Base-by-base conservation (phyloP, 306 rosid genomes). In the Cicer bijugum region DNA sequence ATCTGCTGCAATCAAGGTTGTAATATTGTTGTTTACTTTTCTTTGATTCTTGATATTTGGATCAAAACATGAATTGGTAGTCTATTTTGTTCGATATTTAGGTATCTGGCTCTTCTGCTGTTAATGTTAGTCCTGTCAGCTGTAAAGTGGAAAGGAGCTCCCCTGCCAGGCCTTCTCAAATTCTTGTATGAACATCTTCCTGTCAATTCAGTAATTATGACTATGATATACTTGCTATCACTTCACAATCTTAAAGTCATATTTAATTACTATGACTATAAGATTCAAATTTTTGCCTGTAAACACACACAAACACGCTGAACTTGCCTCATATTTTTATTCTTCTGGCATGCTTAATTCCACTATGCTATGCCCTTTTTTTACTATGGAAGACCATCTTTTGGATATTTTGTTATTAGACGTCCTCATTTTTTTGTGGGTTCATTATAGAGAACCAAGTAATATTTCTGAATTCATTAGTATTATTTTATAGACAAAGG, bases 141-240 rank as follows among this genome's bases (percentile, higher is more conserved):
- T 83, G 92, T 78, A 92, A 90, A 88, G 85, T 87, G 75, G 92
- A 85, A 74, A 88, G 90, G 77, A 85, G 87, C 81, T 92, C 98
- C 65, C 94, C 94, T 74, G 90, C 77, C 72, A 85, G 88, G 82
- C 88, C 96, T 11, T 77, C 91, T 75, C 85, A 91, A 23, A 84
- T 89, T 82, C 80, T 86, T 20, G 97, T 89, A 88, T 28, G 90
- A 62, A 56, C 69, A 76, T 66, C 20, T 53, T 61, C 83, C 47
- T 48, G 57, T 67, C 20, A 55, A 67, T 59, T 72, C 77, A 53
- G 14, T 55, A n/a, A 66, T 45, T 56, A 42, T 52, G 64, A 62
- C 53, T 56, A 53, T 72, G 66, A 12, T 63, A 43, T 48, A 8
- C 19, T 40, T 15, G 71, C 69, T 28, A 73, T 20, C 48, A 16